Conservation (phyloP, 805 yeast species). For the Saturnispora saitoi region DNA sequence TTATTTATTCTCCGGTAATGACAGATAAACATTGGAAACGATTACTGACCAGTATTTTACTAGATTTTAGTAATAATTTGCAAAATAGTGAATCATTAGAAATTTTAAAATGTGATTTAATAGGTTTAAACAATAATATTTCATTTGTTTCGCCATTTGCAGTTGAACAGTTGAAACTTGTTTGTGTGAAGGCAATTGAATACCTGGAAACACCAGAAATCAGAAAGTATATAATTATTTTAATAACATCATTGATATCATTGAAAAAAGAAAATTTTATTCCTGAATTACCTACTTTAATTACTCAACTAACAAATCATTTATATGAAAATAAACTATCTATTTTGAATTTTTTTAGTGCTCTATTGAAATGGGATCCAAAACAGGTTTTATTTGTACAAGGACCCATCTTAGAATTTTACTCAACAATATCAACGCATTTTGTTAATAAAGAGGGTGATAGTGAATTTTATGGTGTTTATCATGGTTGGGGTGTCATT, state of each 20-base stretch:
- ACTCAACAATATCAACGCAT: not conserved
- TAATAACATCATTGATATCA: not conserved
- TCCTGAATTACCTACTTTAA: not conserved
- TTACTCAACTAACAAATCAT: not conserved
- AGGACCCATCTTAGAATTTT: not conserved
- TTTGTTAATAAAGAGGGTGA: not conserved
- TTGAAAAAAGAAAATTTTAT: not conserved
- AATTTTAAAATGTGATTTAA: not conserved
- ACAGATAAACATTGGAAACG: not conserved
- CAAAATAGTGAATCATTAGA: not conserved
- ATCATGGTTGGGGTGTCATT: not conserved
- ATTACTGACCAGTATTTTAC: not conserved
- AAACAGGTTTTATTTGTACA: not conserved
- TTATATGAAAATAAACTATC: not conserved
- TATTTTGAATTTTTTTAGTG: not conserved
- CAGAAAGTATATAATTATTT: not conserved
- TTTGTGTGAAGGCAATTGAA: not conserved
- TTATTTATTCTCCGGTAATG: conserved; percentile 3
- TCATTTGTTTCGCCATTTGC: not conserved
- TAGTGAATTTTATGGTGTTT: conserved; percentile 2
- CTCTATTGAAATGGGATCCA: not conserved
- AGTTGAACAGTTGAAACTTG: not conserved
- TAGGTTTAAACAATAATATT: conserved; percentile 2
- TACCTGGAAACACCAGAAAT: not conserved
- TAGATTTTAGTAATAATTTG: not conserved